Conservation (phyloP, 148 eudicot genomes). For the Amaranthus cruentus region DNA sequence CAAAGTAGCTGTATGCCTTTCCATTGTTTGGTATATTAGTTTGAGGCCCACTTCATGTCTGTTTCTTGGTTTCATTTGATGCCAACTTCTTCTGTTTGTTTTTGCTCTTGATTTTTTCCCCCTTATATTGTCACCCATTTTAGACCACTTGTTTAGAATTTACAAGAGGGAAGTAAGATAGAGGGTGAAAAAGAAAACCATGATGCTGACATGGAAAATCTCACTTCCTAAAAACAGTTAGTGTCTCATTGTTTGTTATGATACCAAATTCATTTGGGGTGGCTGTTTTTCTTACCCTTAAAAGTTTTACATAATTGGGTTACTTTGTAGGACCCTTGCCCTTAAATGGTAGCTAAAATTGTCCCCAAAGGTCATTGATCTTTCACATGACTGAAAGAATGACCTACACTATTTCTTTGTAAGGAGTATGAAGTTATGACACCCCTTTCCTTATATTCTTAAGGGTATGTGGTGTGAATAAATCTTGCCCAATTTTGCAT, state of each 20-base stretch:
- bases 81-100: constrained; percentile 24
- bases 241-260: constrained; percentile 15
- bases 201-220: constrained; percentile 22
- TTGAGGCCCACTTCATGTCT: constrained; percentile 26
- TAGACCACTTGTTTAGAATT: constrained; percentile 19
- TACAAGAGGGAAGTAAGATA: background rate
- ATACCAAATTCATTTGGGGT: constrained; percentile 12
- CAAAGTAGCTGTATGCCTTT: constrained; percentile 10
- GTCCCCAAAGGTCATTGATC: constrained; percentile 33
- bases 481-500: constrained; percentile 20
- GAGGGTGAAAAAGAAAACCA: background rate
- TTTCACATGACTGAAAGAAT: constrained; percentile 30
- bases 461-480: constrained; percentile 9
- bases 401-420: constrained; percentile 7
- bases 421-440: background rate
- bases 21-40: background rate
- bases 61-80: constrained; percentile 10
- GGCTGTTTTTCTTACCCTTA: background rate
- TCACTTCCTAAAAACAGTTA: constrained; percentile 2
- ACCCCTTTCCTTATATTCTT: constrained; percentile 5
- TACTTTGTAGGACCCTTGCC: constrained; percentile 27
- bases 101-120: constrained; percentile 16
- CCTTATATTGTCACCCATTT: constrained; percentile 10
- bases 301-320: constrained; percentile 6
- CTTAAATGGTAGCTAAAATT: constrained; percentile 20